These are phyloP conservation scores for Smallanthus sonchifolius DNA, from an alignment of 129 eudicot genomes.

Conservation along the genomic window DNA sequence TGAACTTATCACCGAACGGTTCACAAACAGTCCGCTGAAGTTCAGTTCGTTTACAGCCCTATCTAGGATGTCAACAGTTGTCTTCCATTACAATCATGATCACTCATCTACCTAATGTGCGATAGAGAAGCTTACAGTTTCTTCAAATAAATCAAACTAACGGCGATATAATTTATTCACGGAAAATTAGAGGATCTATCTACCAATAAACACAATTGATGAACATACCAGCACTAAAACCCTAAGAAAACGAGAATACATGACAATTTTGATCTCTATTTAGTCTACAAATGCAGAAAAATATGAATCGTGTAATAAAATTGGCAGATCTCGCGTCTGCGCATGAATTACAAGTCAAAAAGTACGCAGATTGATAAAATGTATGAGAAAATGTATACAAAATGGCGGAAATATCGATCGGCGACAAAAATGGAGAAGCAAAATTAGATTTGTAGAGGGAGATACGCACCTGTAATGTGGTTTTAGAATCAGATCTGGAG, in stretches of 20 bases:
- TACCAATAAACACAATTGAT: background rate
- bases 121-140: background rate
- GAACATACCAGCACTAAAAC: background rate
- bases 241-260: background rate
- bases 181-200: background rate
- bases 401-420: background rate
- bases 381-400: background rate
- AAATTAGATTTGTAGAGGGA: background rate
- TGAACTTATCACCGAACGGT: too few species aligned
- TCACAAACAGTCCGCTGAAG: too few species aligned
- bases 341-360: conserved; percentile 4
- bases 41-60: too few species aligned
- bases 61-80: background rate
- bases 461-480: conserved; percentile 24
- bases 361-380: background rate
- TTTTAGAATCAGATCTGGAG: background rate
- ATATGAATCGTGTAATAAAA: conserved; percentile 5
- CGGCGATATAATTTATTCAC: too few species aligned
- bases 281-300: background rate
- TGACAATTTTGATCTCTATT: background rate
- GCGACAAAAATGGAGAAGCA: background rate
- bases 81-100: background rate
- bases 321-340: conserved; percentile 7
- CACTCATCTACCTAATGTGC: background rate
- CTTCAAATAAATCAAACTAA: background rate